Percentiles rank a stretch among this genome's conserved stretches.
phyloP scores from a whole-genome alignment of 2,329 filamentous ascomycete species.

The Pochonia chlamydosporia region DNA sequence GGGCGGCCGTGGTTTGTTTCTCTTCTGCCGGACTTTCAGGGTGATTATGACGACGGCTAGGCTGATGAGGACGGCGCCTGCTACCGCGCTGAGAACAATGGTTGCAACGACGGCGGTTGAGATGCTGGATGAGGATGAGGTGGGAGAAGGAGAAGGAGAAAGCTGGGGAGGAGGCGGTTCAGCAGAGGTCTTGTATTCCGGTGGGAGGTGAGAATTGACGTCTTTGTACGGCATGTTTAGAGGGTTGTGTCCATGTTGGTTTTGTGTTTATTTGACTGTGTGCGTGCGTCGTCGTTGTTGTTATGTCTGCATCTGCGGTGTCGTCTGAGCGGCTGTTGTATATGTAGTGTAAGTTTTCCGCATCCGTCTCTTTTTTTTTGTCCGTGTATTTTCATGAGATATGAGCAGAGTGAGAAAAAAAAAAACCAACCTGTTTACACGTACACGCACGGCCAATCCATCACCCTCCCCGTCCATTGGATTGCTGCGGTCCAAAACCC shows the following conservation, averaged over 20 bases:
- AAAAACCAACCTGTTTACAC: too few species aligned
- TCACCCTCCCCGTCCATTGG: too few species aligned
- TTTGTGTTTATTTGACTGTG: neutral
- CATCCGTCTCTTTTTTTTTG: too few species aligned
- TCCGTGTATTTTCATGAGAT: too few species aligned
- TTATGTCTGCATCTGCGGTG: neutral
- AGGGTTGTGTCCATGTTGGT: neutral
- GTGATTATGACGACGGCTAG: neutral
- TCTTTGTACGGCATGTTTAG: neutral
- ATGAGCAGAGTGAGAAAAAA: too few species aligned
- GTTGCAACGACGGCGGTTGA: neutral
- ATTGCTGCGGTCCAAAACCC: neutral
- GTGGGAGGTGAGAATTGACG: neutral
- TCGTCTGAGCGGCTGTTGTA: too few species aligned
- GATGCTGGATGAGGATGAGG: neutral
- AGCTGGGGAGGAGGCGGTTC: neutral
- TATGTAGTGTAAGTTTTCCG: too few species aligned
- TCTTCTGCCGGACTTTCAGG: neutral
- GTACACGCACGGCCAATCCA: too few species aligned
- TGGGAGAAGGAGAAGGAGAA: neutral
- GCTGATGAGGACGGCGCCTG: neutral
- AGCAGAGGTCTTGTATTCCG: neutral
- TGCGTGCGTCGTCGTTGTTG: neutral
- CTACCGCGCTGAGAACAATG: neutral
- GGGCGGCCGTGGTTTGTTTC: neutral